Base-by-base conservation (phyloP, 2,329 filamentous ascomycete genomes). In the Talaromyces amestolkiae region DNA sequence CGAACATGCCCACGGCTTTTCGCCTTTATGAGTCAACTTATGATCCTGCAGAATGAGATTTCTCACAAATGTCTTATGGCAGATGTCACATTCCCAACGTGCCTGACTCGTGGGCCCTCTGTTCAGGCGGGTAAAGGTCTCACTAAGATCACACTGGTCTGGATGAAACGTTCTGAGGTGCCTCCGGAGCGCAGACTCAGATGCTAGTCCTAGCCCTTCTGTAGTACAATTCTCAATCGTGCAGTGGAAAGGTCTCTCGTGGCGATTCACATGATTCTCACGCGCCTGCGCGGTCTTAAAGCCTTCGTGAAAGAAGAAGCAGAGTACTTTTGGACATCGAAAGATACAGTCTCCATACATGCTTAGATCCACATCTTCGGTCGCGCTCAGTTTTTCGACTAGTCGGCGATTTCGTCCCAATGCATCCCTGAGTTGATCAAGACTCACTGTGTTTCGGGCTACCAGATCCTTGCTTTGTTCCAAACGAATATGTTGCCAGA, bases 221-320 rank as follows among this genome's bases (percentile, higher is more conserved):
- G 56, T 45, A 5, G 39, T 45, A 31, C 56, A 59, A n/a, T 59
- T 59, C 22, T 59, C 56, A 45, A 59, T 19, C 19, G 39, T 17
- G 24, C 56, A 59, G 24, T 59, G 37, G 35, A 59, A 59, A 9
- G 56, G 56, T 45, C 56, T 33, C 4, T 59, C 56, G 22, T 59
- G 56, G 22, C 56, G 39, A 43, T 59, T 33, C 22, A 59, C 56
- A 59, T 59, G 56, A 22, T 43, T 45, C n/a, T 59, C 39, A 27
- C 56, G 56, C 15, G 56, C 56, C 8, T 59, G 35, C 3, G 37
- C 56, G 15, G 35, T 43, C 37, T 41, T 59, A 17, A 59, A 59
- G 19, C 56, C 56, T 59, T 59, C 56, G 39, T 59, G 56, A 22
- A 59, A 59, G 56, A 27, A 59, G 56, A 59, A 59, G n/a, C 56